Conservation (phyloP, 805 yeast genomes). For the Wickerhamomyces strasburgensis region DNA sequence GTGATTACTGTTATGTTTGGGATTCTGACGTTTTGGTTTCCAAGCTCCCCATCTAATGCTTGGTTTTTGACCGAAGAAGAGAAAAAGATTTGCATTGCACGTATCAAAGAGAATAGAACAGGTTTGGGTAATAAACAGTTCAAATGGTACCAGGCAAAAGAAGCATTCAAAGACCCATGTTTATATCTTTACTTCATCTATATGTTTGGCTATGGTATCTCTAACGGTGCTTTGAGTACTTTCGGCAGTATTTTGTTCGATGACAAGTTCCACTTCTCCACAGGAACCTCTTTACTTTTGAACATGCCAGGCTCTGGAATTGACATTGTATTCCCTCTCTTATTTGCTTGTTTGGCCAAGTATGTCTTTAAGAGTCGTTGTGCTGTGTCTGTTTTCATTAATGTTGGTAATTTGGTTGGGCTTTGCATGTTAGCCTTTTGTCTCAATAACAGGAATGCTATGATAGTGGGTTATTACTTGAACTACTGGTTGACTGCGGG, state of each 20-base stretch:
- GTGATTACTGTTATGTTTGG: slow-evolving; percentile 52
- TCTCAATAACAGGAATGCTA: slow-evolving; percentile 24
- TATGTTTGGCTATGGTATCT: slow-evolving; percentile 38
- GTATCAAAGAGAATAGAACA: slow-evolving; percentile 47
- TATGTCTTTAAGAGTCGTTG: slow-evolving; percentile 21
- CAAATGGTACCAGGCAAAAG: slow-evolving; percentile 49
- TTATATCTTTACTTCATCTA: slow-evolving; percentile 42
- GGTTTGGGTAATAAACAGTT: slow-evolving; percentile 53
- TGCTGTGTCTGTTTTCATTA: slow-evolving; percentile 17
- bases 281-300: slow-evolving; percentile 16
- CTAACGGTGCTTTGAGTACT: slow-evolving; percentile 42
- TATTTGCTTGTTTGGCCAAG: slow-evolving; percentile 18
- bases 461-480: slow-evolving; percentile 25
- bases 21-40: slow-evolving; percentile 42
- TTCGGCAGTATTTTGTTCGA: slow-evolving; percentile 13
- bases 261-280: slow-evolving; percentile 10
- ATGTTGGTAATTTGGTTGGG: slow-evolving; percentile 21
- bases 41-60: slow-evolving; percentile 50
- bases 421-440: slow-evolving; percentile 31
- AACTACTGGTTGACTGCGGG: slow-evolving; percentile 32
- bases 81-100: slow-evolving; percentile 40
- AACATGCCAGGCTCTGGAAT: slow-evolving; percentile 27
- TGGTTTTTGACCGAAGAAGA: slow-evolving; percentile 43
- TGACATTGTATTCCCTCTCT: slow-evolving; percentile 22
- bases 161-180: slow-evolving; percentile 45